Conservation (phyloP, 257 asterid genomes). For the Thymus quinquecostatus region DNA sequence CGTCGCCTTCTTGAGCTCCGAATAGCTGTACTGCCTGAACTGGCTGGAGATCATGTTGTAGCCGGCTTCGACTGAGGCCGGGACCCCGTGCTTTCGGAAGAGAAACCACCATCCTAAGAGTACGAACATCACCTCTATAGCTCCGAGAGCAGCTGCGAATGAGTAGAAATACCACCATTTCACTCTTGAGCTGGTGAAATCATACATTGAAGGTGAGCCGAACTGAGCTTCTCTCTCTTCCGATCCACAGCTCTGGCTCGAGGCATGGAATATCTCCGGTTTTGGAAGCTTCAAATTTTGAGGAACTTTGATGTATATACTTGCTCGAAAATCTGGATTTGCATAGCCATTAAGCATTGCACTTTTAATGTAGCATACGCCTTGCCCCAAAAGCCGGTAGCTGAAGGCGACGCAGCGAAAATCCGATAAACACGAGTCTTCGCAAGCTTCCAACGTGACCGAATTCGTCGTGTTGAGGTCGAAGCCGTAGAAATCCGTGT, state of each 20-base stretch:
- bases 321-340: conserved; percentile 55
- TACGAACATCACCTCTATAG: conserved; percentile 38
- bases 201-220: conserved; percentile 48
- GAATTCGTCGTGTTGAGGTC: conserved; percentile 44
- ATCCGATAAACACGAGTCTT: conserved; percentile 39
- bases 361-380: conserved; percentile 53
- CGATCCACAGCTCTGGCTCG: conserved; percentile 29
- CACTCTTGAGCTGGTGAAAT: conserved; percentile 35
- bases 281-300: conserved; percentile 30
- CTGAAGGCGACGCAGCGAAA: conserved; percentile 54
- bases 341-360: conserved; percentile 58
- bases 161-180: conserved; percentile 49
- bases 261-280: conserved; percentile 39
- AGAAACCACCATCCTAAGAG: conserved; percentile 57
- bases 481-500: conserved; percentile 65
- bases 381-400: conserved; percentile 53
- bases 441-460: conserved; percentile 47
- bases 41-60: conserved; percentile 51
- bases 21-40: conserved; percentile 41
- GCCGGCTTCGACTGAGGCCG: conserved; percentile 57
- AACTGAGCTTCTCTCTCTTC: conserved; percentile 9
- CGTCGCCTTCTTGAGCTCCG: conserved; percentile 57
- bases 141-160: conserved; percentile 43
- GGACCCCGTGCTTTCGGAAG: conserved; percentile 44
- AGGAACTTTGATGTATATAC: conserved; percentile 56